A percentile compares a stretch with the other conserved stretches of the same genome.
phyloP scores from a whole-genome alignment of 768 basidiomycete species.

The Calvatia gigantea region DNA sequence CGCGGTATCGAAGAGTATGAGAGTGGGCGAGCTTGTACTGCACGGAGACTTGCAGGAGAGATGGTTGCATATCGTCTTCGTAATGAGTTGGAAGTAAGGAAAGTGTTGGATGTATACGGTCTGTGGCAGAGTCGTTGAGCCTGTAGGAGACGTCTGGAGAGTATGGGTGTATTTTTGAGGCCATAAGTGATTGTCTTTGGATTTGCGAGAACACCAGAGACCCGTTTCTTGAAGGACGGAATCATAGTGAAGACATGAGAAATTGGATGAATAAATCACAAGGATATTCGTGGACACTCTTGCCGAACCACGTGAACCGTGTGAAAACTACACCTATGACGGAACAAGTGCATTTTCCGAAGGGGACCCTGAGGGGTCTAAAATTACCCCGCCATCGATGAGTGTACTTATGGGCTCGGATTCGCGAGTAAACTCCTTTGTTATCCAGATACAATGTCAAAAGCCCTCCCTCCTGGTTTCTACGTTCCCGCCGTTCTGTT shows the following conservation, averaged over 20 bases:
- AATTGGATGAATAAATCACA: background rate
- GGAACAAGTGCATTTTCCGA: background rate
- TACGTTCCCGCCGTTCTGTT: conserved; percentile 81
- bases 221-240: conserved; percentile 37
- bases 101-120: conserved; percentile 46
- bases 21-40: conserved; percentile 68
- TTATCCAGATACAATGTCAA: conserved; percentile 18
- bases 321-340: background rate
- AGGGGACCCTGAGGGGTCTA: background rate
- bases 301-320: conserved; percentile 9
- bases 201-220: conserved; percentile 24
- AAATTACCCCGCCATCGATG: conserved; percentile 5
- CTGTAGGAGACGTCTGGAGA: conserved; percentile 30
- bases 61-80: conserved; percentile 46
- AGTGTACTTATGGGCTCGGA: background rate
- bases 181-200: conserved; percentile 56
- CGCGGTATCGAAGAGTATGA: conserved; percentile 90
- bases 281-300: background rate
- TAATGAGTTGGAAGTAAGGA: conserved; percentile 50
- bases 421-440: conserved; percentile 7
- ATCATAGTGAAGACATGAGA: conserved; percentile 32
- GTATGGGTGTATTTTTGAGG: conserved; percentile 27
- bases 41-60: conserved; percentile 45
- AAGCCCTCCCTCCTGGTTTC: conserved; percentile 60
- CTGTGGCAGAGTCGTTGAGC: conserved; percentile 44